These are phyloP conservation scores for Cornus controversa DNA, from an alignment of 148 eudicot genomes.

Conservation along the genomic window DNA sequence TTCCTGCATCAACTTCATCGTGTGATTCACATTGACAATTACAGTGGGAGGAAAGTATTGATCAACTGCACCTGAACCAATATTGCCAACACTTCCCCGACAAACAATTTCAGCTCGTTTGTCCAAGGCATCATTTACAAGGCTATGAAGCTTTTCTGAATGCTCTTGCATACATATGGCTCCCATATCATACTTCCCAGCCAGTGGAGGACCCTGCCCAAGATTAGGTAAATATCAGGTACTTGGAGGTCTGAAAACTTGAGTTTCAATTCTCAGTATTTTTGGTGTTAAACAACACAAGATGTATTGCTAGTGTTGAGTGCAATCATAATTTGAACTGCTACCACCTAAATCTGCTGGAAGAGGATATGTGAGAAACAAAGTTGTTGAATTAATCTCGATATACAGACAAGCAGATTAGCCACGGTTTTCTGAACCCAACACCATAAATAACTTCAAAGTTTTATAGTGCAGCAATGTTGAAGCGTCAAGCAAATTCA, in stretches of 20 bases:
- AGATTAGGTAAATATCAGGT: conserved; percentile 1
- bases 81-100: conserved; percentile 92
- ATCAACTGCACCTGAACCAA: conserved; percentile 95
- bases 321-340: too few species aligned
- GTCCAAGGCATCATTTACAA: conserved; percentile 87
- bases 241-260: not conserved
- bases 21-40: conserved; percentile 77
- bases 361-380: too few species aligned
- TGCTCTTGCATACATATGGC: conserved; percentile 99
- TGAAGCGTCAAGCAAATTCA: too few species aligned
- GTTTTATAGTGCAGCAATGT: too few species aligned
- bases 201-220: conserved; percentile 89
- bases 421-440: too few species aligned
- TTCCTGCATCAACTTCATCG: conserved; percentile 95
- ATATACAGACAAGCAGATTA: too few species aligned
- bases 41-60: conserved; percentile 98
- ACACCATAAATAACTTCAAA: too few species aligned
- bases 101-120: conserved; percentile 94
- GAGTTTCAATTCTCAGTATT: not conserved
- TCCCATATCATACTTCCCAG: conserved; percentile 96
- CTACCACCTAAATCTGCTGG: too few species aligned
- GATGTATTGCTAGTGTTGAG: not conserved
- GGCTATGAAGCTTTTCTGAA: conserved; percentile 91
- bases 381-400: too few species aligned
- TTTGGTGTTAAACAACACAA: not conserved